These are phyloP conservation scores for Suillus alpinus DNA, from an alignment of 768 basidiomycete species.

Conservation along the genomic window DNA sequence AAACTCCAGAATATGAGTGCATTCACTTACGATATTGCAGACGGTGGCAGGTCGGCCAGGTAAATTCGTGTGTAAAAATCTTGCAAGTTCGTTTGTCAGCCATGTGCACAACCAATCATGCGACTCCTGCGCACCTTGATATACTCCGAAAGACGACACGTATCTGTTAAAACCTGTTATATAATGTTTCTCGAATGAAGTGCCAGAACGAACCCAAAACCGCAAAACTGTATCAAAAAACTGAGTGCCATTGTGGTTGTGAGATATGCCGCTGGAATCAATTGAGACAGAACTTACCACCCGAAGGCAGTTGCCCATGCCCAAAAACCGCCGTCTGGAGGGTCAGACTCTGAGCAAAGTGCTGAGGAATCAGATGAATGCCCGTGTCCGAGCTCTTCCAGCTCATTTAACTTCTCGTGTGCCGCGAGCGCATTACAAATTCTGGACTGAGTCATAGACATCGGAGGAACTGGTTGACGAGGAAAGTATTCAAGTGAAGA, in stretches of 20 bases:
- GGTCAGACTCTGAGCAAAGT: not conserved
- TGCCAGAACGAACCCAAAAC: conserved; percentile 18
- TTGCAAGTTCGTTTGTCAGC: conserved; percentile 11
- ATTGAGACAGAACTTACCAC: conserved; percentile 1
- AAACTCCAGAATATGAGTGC: conserved; percentile 22
- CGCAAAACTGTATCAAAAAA: conserved; percentile 27
- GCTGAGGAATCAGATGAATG: not conserved
- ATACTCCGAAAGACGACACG: conserved; percentile 30
- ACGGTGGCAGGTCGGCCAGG: conserved; percentile 24
- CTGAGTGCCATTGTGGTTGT: conserved; percentile 2
- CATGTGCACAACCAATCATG: not conserved
- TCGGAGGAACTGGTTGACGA: not conserved
- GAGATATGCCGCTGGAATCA: not conserved
- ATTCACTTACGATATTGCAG: conserved; percentile 26
- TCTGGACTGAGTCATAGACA: not conserved
- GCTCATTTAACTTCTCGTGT: not conserved
- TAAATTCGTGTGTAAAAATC: conserved; percentile 32
- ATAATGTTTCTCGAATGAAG: not conserved
- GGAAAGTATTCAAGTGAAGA: too few species aligned
- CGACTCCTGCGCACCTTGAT: conserved; percentile 21
- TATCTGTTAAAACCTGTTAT: conserved; percentile 14
- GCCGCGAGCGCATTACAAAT: not conserved
- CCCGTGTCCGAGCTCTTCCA: not conserved
- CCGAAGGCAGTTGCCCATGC: conserved; percentile 14
- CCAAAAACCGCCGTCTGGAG: conserved; percentile 10